Base-by-base conservation (phyloP, 805 yeast species). In the Candida golubevii region DNA sequence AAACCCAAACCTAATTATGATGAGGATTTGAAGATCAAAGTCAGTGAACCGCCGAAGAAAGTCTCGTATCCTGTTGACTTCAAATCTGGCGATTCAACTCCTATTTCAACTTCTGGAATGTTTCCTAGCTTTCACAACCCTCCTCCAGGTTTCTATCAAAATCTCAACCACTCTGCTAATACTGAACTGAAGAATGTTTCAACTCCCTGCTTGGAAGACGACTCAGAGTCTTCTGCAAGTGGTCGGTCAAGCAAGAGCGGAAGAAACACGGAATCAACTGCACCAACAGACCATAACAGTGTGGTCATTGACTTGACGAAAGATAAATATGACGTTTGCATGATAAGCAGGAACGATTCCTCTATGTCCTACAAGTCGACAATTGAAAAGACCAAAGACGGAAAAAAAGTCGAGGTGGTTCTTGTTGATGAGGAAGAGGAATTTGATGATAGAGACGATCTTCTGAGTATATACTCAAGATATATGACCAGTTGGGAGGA, bases 381-480 rank as follows among this genome's bases (percentile, higher is more conserved):
- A 1, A 70, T 68, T 1, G 75, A 71, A 39, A 63, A 56, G 40
- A 58, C 61, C 5, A 62, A 54, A 23, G 64, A 63, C 23, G 76
- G 75, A 4, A 65, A 61, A 44, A 62, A 63, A 11, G 67, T 71
- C 0, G 76, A 71, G 43, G 74, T 71, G 7, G 75, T 71, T 1
- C 50, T 71, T 34, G 74, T 71, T 6, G 75, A 70, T 9, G 70
- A 65, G 26, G 46, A 44, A n/a, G 71, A 66, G 6, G 50, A 48
- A 8, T 13, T 26, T 9, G 35, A 35, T 13, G 66, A 59, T 13
- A 49, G 57, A 14, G 65, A 62, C 37, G 70, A 65, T 14, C 60
- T 71, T 39, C 61, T 59, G 47, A 70, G 75, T 50, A 63, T 71
- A 37, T 71, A 71, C 48, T 71, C 75, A 6, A 66, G 63, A 45